Evolutionary conservation across 306 rosid species (phyloP).

Genomic region (Quercus cerris): DNA sequence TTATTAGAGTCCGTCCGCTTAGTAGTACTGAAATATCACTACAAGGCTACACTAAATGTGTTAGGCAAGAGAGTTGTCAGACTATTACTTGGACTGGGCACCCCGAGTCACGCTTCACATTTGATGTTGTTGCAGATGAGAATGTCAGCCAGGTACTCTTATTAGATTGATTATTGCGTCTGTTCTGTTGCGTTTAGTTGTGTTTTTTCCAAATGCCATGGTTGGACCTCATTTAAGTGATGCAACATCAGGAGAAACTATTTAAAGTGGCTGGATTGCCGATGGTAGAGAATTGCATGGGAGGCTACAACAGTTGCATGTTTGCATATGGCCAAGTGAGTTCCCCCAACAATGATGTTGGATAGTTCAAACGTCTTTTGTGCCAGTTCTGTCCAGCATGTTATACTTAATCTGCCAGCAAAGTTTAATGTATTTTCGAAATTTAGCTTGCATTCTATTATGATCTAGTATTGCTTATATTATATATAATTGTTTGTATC

Average conservation of each 20-base stretch:
- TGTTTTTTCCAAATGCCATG: neutral
- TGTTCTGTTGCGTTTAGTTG: neutral
- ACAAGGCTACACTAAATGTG: constrained; percentile 83
- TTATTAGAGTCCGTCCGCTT: constrained; percentile 91
- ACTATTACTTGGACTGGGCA: constrained; percentile 87
- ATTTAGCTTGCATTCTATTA: neutral
- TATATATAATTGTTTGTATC: constrained; percentile 15
- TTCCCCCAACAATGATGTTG: constrained; percentile 10
- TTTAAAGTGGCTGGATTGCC: constrained; percentile 94
- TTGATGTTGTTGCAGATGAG: constrained; percentile 97
- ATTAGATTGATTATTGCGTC: neutral
- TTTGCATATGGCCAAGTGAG: constrained; percentile 99
- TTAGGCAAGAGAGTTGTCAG: constrained; percentile 80
- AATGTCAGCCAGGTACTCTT: constrained; percentile 76
- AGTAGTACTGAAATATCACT: constrained; percentile 72
- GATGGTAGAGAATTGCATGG: constrained; percentile 95
- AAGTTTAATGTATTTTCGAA: neutral
- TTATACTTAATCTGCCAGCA: neutral
- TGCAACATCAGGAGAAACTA: constrained; percentile 70
- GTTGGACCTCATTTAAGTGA: constrained; percentile 14
- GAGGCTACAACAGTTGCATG: constrained; percentile 98
- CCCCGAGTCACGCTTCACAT: constrained; percentile 91
- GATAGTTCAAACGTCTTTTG: neutral
- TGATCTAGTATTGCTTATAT: neutral
- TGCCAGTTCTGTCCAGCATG: neutral